Conservation (phyloP, 805 yeast genomes). For the Metschnikowia proteae region DNA sequence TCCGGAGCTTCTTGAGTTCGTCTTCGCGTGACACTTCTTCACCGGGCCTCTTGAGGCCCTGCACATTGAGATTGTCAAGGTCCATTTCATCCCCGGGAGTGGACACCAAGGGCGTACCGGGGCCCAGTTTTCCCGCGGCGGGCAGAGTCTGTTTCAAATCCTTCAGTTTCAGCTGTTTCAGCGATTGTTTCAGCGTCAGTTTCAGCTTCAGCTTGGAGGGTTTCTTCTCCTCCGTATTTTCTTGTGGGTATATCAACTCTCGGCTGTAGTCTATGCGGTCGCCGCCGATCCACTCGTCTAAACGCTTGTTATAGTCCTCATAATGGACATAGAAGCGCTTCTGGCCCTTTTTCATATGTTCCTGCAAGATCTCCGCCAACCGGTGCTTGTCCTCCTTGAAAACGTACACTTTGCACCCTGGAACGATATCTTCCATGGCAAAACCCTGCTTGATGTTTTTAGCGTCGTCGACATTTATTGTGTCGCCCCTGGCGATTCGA, state of each 20-base stretch:
- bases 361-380: slow-evolving; percentile 80
- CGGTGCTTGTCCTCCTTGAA: slow-evolving; percentile 76
- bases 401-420: slow-evolving; percentile 82
- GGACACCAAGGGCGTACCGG: slow-evolving; percentile 26
- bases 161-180: slow-evolving; percentile 16
- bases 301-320: slow-evolving; percentile 88
- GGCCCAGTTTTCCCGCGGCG: slow-evolving; percentile 8
- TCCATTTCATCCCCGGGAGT: slow-evolving; percentile 65
- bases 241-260: slow-evolving; percentile 69
- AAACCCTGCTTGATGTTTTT: slow-evolving; percentile 16
- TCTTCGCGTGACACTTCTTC: slow-evolving; percentile 83
- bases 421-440: slow-evolving; percentile 47
- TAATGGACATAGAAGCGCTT: slow-evolving; percentile 89
- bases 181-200: slow-evolving; percentile 21
- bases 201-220: slow-evolving; percentile 27
- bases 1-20: slow-evolving; percentile 85
- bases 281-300: slow-evolving; percentile 89
- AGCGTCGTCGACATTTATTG: slow-evolving; percentile 1
- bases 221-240: slow-evolving; percentile 47
- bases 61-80: slow-evolving; percentile 78
- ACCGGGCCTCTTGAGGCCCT: slow-evolving; percentile 63
- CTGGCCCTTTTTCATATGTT: slow-evolving; percentile 69
- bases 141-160: slow-evolving; percentile 7
- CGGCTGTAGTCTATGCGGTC: slow-evolving; percentile 68
- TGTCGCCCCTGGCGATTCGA: slow-evolving; percentile 5